Evolutionary conservation across 2,329 filamentous ascomycete species (phyloP), one percentile per base, ranked within the genome.

Genomic region (Colletotrichum sp.): DNA sequence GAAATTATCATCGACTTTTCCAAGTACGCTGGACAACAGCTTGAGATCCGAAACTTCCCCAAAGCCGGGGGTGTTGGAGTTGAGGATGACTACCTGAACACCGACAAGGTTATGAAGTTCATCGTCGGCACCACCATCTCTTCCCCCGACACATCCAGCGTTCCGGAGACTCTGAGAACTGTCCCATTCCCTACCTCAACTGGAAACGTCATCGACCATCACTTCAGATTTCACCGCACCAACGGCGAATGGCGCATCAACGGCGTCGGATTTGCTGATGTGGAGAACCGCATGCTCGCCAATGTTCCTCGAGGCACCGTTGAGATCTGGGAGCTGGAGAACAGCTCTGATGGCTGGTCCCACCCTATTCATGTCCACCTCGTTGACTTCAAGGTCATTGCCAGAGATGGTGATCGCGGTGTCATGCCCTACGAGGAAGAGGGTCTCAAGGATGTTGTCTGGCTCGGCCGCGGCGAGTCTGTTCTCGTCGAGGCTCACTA

Each of bases 331-430:
- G 84, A 87, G 79, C 82, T 90, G 7, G 83, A 85, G 72, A 91
- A 92, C 80, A 84, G 82, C 30, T 85, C 84, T 7, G 89, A 87
- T 16, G 87, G 86, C 24, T 89, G 88, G 81, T 85, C 87, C 2
- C 90, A 92, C 77, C 90, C 90, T 1, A 84, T 89, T 24, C 91
- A 92, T 80, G 87, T 92, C 63, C 91, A 92, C 79, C 84, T 92
- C 1, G 87, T 92, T 52, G 90, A 92, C 79, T 89, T 92, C 81
- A 87, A 89, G 71, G 84, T 92, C 44, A 52, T 52, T 24, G 44
- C 44, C 44, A 52, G 44, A 21, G 44, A 52, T 24, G 44, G 44
- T 21, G 44, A 52, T 13, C 44, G 44, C 10, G 44, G 44, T 21
- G 44, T 52, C 1, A 52, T 52, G 44, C 44, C 44, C 44, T 52